Base-by-base conservation (phyloP, 306 rosid genomes). In the Vigna unguiculata region DNA sequence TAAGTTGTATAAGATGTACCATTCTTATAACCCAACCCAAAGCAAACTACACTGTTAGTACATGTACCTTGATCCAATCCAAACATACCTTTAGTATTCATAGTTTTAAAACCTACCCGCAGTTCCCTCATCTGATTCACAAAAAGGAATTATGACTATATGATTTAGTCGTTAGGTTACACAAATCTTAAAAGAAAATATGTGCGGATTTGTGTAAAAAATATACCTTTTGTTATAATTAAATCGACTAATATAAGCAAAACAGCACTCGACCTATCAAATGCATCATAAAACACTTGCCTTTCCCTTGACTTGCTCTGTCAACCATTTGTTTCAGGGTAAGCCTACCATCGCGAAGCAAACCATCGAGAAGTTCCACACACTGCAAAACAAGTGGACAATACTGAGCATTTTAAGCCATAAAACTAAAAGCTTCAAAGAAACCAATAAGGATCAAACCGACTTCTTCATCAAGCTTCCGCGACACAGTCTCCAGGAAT, bases 311-410 rank as follows among this genome's bases (percentile, higher is more conserved):
- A 60, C 74, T 81, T 60, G 90, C 93, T 81, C 95, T 84, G 36
- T 90, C 97, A 77, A 82, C 80, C 74, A 92, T 83, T 72, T 92
- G 98, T 77, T 85, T 83, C 62, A 81, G 72, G 12, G 87, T 88
- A 72, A 92, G 97, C 77, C 98, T 89, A 12, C 97, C 98, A 64
- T 95, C 86, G 47, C 90, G 92, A 75, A 95, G 92, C 85, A 95
- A 83, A 74, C 97, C 97, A 32, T 86, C 89, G n/a, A 92, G 81
- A 80, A 92, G 72, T 71, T 82, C 84, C 46, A 69, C 91, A 77
- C 93, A 85, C 96, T 91, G 66, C 78, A 86, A 82, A 36, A 69
- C 82, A 61, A 76, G 47, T 22, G 57, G 38, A 55, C 12, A 75
- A 47, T 14, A 58, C 17, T 73, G 51, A 78, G 11, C 69, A 49